Evolutionary conservation across 352 stramenopile species (phyloP), one percentile per base, ranked within the genome.

Genomic region (Blastocystis sp.): DNA sequence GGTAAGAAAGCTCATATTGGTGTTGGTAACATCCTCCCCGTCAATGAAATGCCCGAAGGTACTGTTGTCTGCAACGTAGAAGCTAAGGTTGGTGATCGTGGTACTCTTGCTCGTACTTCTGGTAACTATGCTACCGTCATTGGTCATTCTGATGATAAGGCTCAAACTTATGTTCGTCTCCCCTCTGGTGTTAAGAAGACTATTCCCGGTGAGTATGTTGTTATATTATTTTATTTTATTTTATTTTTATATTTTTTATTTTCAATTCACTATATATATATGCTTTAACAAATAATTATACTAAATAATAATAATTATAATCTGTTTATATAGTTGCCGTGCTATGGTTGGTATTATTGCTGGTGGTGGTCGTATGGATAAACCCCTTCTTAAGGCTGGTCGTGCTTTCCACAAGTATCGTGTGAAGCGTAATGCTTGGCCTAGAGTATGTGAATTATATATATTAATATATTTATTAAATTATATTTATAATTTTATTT

Each of bases 11-110:
- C 78, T n/a, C n/a, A n/a, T 40, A 69, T 98, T 28, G 82, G 78
- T 32, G 80, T 95, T 30, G 89, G 91, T 72, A 98, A 98, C 77
- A 91, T 94, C 41, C 75, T 96, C 35, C 89, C 91, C 40, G 69
- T 96, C 28, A 80, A 68, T 47, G 71, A 76, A 3, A 81, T 98
- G 64, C 89, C 91, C 32, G 88, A 96, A 79, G 89, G 91, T 83
- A 94, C 91, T 70, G 94, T 96, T 65, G 81, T 95, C 35, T 96
- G 87, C 84, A 96, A 95, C 76, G 77, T 96, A 31, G 91, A 98
- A 78, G 75, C 81, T 65, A 77, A 85, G 41, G 45, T 72, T 40
- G 91, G 91, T 58, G 89, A 98, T 77, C 82, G 88, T 56, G 91
- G 91, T 59, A 80, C 77, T 56, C 93, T 95, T 72, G 88, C 86